These are phyloP conservation scores for Cystoderma amianthinum DNA, from an alignment of 768 basidiomycete species.

Conservation along the genomic window DNA sequence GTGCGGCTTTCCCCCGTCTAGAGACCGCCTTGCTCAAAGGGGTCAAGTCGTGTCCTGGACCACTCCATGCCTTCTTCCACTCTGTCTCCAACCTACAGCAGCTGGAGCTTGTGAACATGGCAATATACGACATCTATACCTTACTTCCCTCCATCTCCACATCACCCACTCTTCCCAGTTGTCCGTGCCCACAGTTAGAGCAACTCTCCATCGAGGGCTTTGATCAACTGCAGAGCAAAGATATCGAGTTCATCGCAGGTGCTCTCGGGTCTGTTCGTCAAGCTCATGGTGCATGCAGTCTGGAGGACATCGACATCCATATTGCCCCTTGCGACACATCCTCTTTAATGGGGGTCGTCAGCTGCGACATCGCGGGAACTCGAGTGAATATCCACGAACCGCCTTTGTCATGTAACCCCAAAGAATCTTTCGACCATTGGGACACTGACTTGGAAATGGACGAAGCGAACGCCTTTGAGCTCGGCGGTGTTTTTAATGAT, in stretches of 20 bases:
- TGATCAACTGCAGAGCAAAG: slow-evolving; percentile 14
- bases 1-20: slow-evolving; percentile 27
- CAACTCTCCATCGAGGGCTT: slow-evolving; percentile 20
- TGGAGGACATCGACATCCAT: slow-evolving; percentile 24
- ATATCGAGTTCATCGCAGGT: slow-evolving; percentile 19
- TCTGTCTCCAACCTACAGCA: slow-evolving; percentile 18
- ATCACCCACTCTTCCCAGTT: slow-evolving; percentile 6
- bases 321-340: slow-evolving; percentile 18
- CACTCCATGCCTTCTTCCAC: slow-evolving; percentile 23
- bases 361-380: slow-evolving; percentile 10
- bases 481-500: slow-evolving; percentile 29
- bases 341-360: slow-evolving; percentile 8
- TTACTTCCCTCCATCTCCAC: slow-evolving; percentile 15
- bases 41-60: slow-evolving; percentile 26
- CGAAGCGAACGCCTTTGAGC: slow-evolving; percentile 11
- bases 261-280: slow-evolving; percentile 17
- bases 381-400: slow-evolving; percentile 5
- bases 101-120: slow-evolving; percentile 27
- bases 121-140: slow-evolving; percentile 22
- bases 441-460: slow-evolving; percentile 10
- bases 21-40: slow-evolving; percentile 24
- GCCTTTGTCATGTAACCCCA: neutral
- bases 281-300: slow-evolving; percentile 11
- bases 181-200: slow-evolving; percentile 25
- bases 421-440: slow-evolving; percentile 7